These are phyloP conservation scores for Euphorbia pulcherrima DNA, from an alignment of 345 rosid species.

Conservation along the genomic window DNA sequence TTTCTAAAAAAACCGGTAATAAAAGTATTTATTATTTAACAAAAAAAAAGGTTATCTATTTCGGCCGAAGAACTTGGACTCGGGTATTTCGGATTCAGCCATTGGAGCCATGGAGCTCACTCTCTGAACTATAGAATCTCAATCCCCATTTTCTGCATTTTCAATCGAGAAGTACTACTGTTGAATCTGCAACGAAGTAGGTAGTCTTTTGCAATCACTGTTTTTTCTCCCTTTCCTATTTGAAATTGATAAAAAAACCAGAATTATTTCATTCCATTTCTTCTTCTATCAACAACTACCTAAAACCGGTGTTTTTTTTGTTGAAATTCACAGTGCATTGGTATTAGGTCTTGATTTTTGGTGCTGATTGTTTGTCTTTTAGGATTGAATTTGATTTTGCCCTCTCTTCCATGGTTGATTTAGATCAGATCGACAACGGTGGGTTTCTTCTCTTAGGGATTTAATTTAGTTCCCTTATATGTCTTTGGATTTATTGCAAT, in stretches of 20 bases:
- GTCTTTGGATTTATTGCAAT: neutral
- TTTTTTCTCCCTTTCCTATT: neutral
- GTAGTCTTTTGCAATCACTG: neutral
- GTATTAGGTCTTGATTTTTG: neutral
- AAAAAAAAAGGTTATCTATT: too few species aligned
- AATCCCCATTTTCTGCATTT: neutral
- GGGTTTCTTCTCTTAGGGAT: neutral
- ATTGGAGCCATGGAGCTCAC: neutral
- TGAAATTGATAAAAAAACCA: neutral
- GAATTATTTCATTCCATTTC: neutral
- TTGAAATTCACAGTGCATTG: neutral
- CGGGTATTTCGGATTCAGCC: neutral
- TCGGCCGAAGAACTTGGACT: neutral
- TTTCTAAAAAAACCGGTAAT: too few species aligned
- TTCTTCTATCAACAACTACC: neutral
- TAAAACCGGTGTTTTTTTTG: neutral
- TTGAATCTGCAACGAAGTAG: neutral
- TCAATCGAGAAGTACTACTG: neutral
- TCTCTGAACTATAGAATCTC: neutral
- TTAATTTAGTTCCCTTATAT: neutral
- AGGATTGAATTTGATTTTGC: neutral
- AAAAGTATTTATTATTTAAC: too few species aligned
- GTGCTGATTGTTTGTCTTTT: neutral
- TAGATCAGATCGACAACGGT: neutral
- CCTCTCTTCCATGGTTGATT: too few species aligned